Evolutionary conservation across 179 eudicot species (phyloP), one percentile per base, ranked within the genome.

Genomic region (Nepenthes alata): DNA sequence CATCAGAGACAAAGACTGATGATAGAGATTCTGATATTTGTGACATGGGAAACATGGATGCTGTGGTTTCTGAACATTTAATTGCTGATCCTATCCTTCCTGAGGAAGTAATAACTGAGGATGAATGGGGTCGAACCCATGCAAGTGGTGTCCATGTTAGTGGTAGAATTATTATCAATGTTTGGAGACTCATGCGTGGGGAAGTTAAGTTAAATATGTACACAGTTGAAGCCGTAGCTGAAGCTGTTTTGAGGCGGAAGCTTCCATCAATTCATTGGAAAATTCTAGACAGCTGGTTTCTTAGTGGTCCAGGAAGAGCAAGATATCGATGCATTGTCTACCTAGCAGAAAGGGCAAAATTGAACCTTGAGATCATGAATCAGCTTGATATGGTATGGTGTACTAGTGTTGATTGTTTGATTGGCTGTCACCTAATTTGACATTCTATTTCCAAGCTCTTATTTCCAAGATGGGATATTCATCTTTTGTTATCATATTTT

Each of bases 81-180:
- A 62, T 57, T 55, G 62, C 85, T 75, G 93, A 85, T 59, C 58
- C 82, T 59, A 61, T 61, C 62, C 62, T 67, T 55, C 69, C 54
- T 64, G 87, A 79, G 65, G 78, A 77, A 53, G 53, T 77, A 53
- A 59, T 93, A 68, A 85, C 85, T 65, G 94, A 89, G 70, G 98
- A 93, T 53, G 98, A 93, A 64, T 93, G 98, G 98, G 98, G 98
- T n/a, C 74, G 98, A 69, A 93, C 97, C 67, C 98, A 93, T 82
- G 95, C 86, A 35, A 93, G 98, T 63, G 98, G 95, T 62, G 63
- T 93, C 60, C 95, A 87, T 79, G 97, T 89, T 59, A 80, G 82
- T 72, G 96, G 98, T 77, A 84, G 98, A 70, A 79, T 93, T 71
- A 83, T 93, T 44, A 85, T 93, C 53, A 91, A 93, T 67, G 70